Conservation (phyloP, 495 filamentous ascomycete species). For the Lasiosphaeria hispida region DNA sequence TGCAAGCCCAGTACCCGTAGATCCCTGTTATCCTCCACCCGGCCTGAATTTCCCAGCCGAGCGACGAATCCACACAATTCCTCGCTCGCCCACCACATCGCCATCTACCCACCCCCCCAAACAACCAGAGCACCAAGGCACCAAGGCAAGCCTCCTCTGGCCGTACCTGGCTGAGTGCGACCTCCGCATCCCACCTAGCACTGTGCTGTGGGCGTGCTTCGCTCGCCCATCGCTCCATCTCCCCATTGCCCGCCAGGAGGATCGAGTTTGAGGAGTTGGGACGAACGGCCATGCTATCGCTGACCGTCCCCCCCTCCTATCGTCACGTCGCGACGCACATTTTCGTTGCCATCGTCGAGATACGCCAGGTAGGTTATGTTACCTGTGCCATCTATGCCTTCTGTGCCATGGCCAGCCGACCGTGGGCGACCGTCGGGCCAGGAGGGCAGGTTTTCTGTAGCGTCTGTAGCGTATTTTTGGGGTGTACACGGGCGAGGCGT, state of each 20-base stretch:
- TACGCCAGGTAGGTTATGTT: too few species aligned
- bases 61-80: constrained; percentile 32
- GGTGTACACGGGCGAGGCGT: too few species aligned
- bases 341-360: too few species aligned
- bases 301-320: too few species aligned
- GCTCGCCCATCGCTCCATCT: neutral
- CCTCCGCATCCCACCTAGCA: constrained; percentile 22
- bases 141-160: constrained; percentile 17
- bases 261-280: too few species aligned
- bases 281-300: too few species aligned
- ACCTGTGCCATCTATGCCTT: too few species aligned
- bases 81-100: constrained; percentile 28
- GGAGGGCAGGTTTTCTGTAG: too few species aligned
- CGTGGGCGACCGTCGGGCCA: too few species aligned
- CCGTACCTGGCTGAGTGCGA: constrained; percentile 27
- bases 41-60: constrained; percentile 39
- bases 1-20: constrained; percentile 30
- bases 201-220: neutral
- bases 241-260: neutral
- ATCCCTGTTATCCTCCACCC: constrained; percentile 35
- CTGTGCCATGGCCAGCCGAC: too few species aligned
- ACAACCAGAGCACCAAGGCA: constrained; percentile 11
- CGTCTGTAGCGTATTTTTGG: too few species aligned
- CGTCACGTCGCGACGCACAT: too few species aligned
- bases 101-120: constrained; percentile 6